phyloP scores from a whole-genome alignment of 2,329 filamentous ascomycete genomes.

The Tolypocladium inflatum region DNA sequence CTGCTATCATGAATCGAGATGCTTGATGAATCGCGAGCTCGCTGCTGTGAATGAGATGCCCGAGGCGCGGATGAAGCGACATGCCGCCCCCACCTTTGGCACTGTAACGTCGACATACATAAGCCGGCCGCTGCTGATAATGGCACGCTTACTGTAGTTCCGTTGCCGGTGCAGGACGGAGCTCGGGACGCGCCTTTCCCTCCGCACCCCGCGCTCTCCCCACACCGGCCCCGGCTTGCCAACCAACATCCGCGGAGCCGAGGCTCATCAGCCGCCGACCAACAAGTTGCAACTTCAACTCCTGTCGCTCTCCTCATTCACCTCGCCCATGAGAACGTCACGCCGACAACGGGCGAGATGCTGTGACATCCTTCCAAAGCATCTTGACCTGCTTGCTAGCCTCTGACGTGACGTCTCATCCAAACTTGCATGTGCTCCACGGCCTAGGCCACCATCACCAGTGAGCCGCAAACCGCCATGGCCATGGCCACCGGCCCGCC shows the following conservation, averaged over 20 bases:
- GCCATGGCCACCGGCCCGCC: slow-evolving; percentile 10
- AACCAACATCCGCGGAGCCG: not conserved
- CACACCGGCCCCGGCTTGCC: not conserved
- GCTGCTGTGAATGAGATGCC: too few relatives aligned
- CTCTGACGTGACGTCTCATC: too few relatives aligned
- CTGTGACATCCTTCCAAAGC: not conserved
- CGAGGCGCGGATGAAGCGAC: too few relatives aligned
- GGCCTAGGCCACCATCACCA: too few relatives aligned
- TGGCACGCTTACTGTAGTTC: too few relatives aligned
- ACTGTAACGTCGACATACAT: too few relatives aligned
- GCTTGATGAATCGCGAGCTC: too few relatives aligned
- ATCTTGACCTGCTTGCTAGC: not conserved
- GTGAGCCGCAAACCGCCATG: not conserved
- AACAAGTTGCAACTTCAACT: not conserved
- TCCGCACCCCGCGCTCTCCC: not conserved
- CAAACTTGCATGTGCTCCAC: too few relatives aligned
- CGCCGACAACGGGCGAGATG: not conserved
- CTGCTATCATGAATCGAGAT: too few relatives aligned
- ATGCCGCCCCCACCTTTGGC: too few relatives aligned
- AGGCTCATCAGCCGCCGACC: not conserved
- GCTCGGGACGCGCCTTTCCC: not conserved
- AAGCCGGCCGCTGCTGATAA: too few relatives aligned
- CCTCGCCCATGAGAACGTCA: not conserved
- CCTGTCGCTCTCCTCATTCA: not conserved
- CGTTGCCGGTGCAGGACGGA: not conserved